phyloP scores from a whole-genome alignment of 768 basidiomycete species.

The Phaeotremella fagi region DNA sequence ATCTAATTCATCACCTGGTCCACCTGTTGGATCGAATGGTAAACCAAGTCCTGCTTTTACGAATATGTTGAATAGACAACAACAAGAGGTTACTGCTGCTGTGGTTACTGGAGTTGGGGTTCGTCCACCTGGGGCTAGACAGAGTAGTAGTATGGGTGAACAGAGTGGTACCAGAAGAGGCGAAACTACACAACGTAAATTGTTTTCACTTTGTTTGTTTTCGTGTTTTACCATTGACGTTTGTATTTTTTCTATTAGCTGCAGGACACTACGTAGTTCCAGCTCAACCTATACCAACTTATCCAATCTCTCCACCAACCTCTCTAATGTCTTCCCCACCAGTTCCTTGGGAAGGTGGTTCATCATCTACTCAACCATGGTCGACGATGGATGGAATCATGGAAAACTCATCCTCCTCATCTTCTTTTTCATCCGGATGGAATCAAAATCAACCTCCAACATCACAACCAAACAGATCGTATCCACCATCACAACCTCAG shows the following conservation, averaged over 20 bases:
- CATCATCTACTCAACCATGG: constrained; percentile 12
- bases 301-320: constrained; percentile 35
- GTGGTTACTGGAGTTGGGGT: not conserved
- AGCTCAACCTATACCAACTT: not conserved
- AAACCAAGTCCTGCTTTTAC: not conserved
- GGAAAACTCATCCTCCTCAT: constrained; percentile 11
- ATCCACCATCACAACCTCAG: no score
- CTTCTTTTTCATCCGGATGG: constrained; percentile 4
- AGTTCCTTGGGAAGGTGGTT: constrained; percentile 22
- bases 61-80: not conserved
- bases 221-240: not conserved
- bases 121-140: not conserved
- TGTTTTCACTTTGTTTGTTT: not conserved
- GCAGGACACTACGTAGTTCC: not conserved
- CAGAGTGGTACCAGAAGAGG: constrained; percentile 17
- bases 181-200: not conserved
- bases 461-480: no score
- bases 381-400: constrained; percentile 9
- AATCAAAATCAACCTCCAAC: no score
- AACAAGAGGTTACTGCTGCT: no score
- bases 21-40: not conserved
- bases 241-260: not conserved
- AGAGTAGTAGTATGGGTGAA: constrained; percentile 25
- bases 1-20: not conserved
- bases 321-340: constrained; percentile 39